phyloP scores from a whole-genome alignment of 202 grass and related monocot genomes.

The Setaria italica region DNA sequence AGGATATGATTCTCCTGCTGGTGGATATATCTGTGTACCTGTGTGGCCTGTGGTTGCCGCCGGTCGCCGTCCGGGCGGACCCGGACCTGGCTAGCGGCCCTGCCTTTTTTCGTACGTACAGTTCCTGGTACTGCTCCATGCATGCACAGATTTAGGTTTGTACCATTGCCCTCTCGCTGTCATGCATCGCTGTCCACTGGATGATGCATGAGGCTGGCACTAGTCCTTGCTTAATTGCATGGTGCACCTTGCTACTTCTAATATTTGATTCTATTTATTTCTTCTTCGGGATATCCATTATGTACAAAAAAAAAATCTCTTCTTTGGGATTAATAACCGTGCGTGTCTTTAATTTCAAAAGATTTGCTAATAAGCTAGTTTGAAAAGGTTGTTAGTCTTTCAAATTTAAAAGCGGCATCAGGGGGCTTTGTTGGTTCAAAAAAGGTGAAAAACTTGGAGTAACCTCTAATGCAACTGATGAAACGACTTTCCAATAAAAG shows the following conservation, averaged over 20 bases:
- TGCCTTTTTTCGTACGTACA: constrained; percentile 16
- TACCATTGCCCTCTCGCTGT: not conserved
- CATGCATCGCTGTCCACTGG: not conserved
- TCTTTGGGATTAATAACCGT: not conserved
- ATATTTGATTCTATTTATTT: no score
- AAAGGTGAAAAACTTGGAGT: not conserved
- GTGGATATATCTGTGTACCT: no score
- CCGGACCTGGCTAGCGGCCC: constrained; percentile 1
- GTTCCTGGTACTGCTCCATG: not conserved
- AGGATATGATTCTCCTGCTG: no score
- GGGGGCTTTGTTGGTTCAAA: not conserved
- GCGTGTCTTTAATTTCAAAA: not conserved
- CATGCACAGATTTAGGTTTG: not conserved
- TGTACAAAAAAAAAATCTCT: not conserved
- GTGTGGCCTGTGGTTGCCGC: constrained; percentile 25
- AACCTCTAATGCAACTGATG: not conserved
- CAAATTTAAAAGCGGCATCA: no score
- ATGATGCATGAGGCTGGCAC: not conserved
- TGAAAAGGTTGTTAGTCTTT: no score
- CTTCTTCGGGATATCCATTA: no score
- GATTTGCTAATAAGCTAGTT: no score
- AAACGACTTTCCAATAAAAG: not conserved
- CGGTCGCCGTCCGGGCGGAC: constrained; percentile 21
- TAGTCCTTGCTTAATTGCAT: not conserved
- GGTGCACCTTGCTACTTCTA: no score